Base-by-base conservation (phyloP, 2,329 filamentous ascomycete species). In the Trichoderma sp. region DNA sequence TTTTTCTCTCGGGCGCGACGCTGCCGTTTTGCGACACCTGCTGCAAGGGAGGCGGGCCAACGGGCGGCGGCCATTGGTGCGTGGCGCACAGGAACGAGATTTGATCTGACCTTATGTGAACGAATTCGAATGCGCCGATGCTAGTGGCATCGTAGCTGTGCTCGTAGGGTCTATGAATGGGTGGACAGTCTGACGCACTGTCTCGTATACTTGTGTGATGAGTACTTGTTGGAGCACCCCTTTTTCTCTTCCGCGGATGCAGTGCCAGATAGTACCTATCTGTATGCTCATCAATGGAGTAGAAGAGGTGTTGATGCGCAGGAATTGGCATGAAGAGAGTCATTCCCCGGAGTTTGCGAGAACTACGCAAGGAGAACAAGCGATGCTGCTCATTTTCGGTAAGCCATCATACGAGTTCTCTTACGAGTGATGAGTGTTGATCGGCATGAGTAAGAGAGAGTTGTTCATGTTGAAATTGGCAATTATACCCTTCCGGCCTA, bases 41-140 rank as follows among this genome's bases (percentile, higher is more conserved):
- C 71, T 72, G 71, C 71, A 58, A 72, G 71, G 71, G 71, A 69
- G 57, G 47, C 43, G 24, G 15, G 61, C 53, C 6, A 21, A 30
- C 43, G 58, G 15, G 58, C 66, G 21, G 66, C 56, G 43, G 56
- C 28, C 28, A 69, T 69, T 61, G 66, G 66, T 24, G 66, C 18
- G 28, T 7, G 36, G 26, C 39, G 57, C 39, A 64, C 58, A 71
- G 58, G 58, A 70, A 70, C 43, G 67, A 63, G 67, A 65, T 70
- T 61, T 60, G 66, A 61, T 70, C 67, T 62, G 67, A 61, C 26
- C 28, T 30, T 60, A 30, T 30, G 36, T 51, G 39, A 57, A 32
- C 60, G 60, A 64, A 71, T 57, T 57, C 68, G 68, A 71, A 71
- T 71, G 68, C 68, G 68, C 51, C 43, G 39, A 51, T 56, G 60